Percentiles rank a stretch among this genome's conserved stretches.
These are phyloP conservation scores for Cryptomeria japonica DNA, from an alignment of 75 land plant genomes.

Conservation along the genomic window DNA sequence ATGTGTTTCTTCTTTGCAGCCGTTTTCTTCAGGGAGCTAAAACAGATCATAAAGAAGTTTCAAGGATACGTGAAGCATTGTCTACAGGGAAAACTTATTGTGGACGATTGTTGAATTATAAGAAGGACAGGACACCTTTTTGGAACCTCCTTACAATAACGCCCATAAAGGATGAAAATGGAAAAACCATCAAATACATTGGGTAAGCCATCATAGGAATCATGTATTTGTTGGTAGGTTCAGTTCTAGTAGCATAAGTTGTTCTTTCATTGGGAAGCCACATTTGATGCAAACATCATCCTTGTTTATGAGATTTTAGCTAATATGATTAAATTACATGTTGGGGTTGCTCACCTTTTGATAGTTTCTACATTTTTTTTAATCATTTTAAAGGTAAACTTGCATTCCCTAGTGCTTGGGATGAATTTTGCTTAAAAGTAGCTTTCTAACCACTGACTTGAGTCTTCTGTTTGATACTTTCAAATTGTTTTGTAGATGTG, in stretches of 20 bases:
- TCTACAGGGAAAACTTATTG: constrained; percentile 63
- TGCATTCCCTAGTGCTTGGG: background rate
- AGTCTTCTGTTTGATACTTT: background rate
- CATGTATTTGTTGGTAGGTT: background rate
- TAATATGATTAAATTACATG: background rate
- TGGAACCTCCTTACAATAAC: constrained; percentile 87
- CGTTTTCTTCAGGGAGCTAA: constrained; percentile 89
- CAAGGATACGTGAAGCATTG: constrained; percentile 59
- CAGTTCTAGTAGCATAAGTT: background rate
- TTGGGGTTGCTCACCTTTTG: background rate
- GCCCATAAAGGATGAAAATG: constrained; percentile 75
- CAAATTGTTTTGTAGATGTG: background rate
- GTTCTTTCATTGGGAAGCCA: background rate
- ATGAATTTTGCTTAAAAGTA: constrained; percentile 9
- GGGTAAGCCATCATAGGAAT: constrained; percentile 46
- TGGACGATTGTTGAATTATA: constrained; percentile 83
- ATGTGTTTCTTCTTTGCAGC: constrained; percentile 35
- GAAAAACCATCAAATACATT: constrained; percentile 70
- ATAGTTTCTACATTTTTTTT: background rate
- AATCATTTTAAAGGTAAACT: background rate
- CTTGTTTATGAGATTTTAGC: background rate
- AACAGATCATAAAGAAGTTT: constrained; percentile 70
- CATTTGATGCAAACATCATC: background rate
- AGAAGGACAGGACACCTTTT: constrained; percentile 78
- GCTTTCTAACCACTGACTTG: background rate